These are phyloP conservation scores for Daldinia concentrica DNA, from an alignment of 495 filamentous ascomycete genomes.

Conservation along the genomic window DNA sequence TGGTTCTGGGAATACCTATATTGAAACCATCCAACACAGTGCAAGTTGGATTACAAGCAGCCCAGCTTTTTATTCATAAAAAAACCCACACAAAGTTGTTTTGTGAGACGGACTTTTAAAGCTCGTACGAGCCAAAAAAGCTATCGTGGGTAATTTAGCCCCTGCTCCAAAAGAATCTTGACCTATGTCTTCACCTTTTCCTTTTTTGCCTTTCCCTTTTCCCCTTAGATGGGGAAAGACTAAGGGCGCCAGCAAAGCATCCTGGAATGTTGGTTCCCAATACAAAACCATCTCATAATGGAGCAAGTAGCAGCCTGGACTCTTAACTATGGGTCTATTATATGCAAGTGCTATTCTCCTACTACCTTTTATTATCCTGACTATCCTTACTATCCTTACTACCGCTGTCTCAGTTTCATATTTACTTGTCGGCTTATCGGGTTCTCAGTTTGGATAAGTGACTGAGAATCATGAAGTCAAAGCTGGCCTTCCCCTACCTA, in stretches of 20 bases:
- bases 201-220: too few relatives aligned
- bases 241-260: constrained; percentile 6
- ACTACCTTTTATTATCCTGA: neutral
- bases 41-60: neutral
- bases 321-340: constrained; percentile 6
- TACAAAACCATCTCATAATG: neutral
- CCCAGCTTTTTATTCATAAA: neutral
- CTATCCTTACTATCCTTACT: neutral
- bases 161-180: constrained; percentile 2
- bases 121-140: constrained; percentile 7
- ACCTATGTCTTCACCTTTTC: neutral
- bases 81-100: constrained; percentile 5
- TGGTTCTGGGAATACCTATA: neutral
- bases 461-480: constrained; percentile 14
- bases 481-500: constrained; percentile 4
- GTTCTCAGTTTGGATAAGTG: constrained; percentile 14
- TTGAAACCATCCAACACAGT: constrained; percentile 2
- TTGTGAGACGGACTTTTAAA: constrained; percentile 6
- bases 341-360: constrained; percentile 5
- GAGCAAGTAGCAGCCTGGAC: neutral
- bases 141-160: constrained; percentile 4
- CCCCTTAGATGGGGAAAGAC: constrained; percentile 10
- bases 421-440: neutral
- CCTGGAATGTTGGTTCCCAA: constrained; percentile 8
- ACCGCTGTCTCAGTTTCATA: constrained; percentile 3